Evolutionary conservation across 306 rosid species (phyloP), one percentile per base, ranked within the genome.

Genomic region (Cicer chorassanicum): DNA sequence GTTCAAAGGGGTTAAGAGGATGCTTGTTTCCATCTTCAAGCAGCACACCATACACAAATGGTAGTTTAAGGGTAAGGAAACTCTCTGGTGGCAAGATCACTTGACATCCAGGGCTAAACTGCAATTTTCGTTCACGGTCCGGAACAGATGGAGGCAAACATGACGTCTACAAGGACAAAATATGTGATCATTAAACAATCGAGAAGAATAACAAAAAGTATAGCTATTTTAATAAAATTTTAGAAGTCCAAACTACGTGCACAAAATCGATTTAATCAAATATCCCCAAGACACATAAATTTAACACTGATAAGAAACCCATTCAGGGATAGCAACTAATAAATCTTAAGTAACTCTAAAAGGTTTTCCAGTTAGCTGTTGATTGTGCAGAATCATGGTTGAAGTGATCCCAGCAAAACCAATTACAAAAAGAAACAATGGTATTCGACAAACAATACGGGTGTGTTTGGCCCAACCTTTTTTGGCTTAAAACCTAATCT

Each of bases 41-140:
- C 77, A 86, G 86, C 68, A 89, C 89, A 2, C 98, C 98, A 40
- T 91, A 93, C 55, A 89, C 88, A 86, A 88, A 93, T 49, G 97
- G 97, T 67, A 93, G 85, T 81, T 89, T 84, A 60, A 93, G 96
- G 34, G 92, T 81, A 60, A 93, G 89, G 80, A 93, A 91, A 85
- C 98, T 93, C 83, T 86, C 96, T 39, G 97, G 94, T 78, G 98
- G 98, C 72, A 93, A 77, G 76, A 88, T 74, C 74, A 91, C 90
- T 78, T 82, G 87, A 75, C 86, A 86, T 75, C 97, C 96, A 12
- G 84, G 86, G 81, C 91, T 77, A 80, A 93, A 93, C 86, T 81
- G 97, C 82, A 91, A 86, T 77, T 89, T 88, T 76, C 40, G 80
- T 80, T 91, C 92, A 66, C 89, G 87, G 13, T 83, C 92, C 41